Evolutionary conservation across 805 yeast genomes (phyloP), one percentile per base, ranked within the genome.

Genomic region (Candida nemodendra): DNA sequence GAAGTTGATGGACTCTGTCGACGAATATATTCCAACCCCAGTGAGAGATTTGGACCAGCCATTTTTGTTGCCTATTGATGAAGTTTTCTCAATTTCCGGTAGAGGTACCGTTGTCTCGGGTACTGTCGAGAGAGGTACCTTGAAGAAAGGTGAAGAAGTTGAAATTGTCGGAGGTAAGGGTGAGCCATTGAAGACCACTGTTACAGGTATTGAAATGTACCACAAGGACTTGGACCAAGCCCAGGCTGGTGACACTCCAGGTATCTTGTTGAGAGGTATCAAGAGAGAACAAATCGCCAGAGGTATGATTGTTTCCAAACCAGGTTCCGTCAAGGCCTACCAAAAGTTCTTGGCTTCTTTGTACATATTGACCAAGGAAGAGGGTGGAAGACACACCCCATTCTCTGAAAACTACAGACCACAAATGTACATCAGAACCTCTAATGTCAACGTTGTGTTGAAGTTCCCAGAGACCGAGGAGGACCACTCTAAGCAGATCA

Each of bases 81-180:
- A 88, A 60, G 90, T 89, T 47, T 93, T 91, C 79, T 88, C 98
- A 43, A 93, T 93, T 55, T 87, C 98, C 31, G 99, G 99, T 71
- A 91, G 99, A 81, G 99, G 99, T 74, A 93, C 99, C 44, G 99
- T 93, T 54, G 96, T 87, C 58, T 86, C 98, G 41, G 99, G 99
- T 66, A 86, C 98, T 73, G 99, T 89, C 55, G 98, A 91, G 78
- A 89, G 99, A 75, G 99, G 99, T 72, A 71, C 81, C 53, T 79
- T 93, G 69, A 87, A 87, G 83, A 90, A 90, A 78, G 98, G 98
- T 72, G 98, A 91, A 71, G 98, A 93, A 76, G 74, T 93, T 57
- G 98, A 93, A 77, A 82, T 93, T 64, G 96, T 93, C 48, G 99
- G 99, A 62, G 78, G 74, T 78, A 81, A 84, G 71, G 80, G 81